Evolutionary conservation across 108 stramenopile genomes (phyloP), one percentile per base, ranked within the genome.

Genomic region (Pseudonitzschia multiseries): DNA sequence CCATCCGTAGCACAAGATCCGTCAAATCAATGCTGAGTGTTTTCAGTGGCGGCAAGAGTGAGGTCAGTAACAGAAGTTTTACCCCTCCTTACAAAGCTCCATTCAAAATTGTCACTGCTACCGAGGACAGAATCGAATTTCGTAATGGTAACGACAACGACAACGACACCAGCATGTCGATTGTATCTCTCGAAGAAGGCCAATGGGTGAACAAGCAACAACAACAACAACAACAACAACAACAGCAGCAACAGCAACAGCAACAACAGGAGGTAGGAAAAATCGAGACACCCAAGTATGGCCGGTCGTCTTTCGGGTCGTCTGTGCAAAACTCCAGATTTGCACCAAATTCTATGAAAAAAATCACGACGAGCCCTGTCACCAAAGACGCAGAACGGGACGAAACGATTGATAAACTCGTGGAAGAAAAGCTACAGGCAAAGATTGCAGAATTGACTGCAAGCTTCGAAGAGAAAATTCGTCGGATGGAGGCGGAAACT

Each of bases 141-240:
- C 46, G 18, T n/a, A n/a, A n/a, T n/a, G 42, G 10, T 42, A 42
- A 42, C 10, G 42, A 42, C 18, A 48, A 48, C 46, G 46, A 48
- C 13, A 10, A 48, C 48, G 40, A 67, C 76, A 24, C 59, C 75
- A 6, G 52, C 85, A 40, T 50, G 69, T 40, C 83, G 85, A 21
- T 60, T 90, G 22, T 65, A 82, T 33, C 72, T 74, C 27, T 69
- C 71, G 29, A 73, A 76, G 26, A 63, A 87, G 42, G 78, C 80
- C 42, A 78, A 78, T 36, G 46, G 46, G 13, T 14, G 2, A 48
- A 48, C 13, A 48, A 48, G 13, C 46, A 48, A 18, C 42, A 42
- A 42, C 6, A 42, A 9, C 42, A 42, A 42, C 10, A 42, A 6
- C 42, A 6, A 6, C 42, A 42, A 42, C 8, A 42, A 42, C 42